These are phyloP conservation scores for Mycosarcoma maydis DNA, from an alignment of 1,284 basidiomycete genomes.

Conservation along the genomic window DNA sequence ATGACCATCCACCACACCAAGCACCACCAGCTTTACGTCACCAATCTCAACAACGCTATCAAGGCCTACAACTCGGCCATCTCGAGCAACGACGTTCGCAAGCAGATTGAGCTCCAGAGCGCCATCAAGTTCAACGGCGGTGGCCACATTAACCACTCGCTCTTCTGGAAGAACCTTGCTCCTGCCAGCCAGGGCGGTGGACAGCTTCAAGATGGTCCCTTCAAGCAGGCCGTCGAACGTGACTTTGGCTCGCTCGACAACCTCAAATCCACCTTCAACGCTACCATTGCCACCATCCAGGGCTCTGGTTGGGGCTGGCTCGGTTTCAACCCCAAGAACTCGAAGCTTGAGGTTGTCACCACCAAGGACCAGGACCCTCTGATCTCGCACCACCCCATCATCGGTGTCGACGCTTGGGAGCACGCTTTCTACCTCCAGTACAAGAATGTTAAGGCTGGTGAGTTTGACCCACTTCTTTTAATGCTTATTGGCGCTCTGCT, in stretches of 20 bases:
- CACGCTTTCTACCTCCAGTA: constrained; percentile 72
- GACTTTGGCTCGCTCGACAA: constrained; percentile 85
- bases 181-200: constrained; percentile 69
- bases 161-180: constrained; percentile 94
- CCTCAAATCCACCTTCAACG: constrained; percentile 82
- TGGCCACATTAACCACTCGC: constrained; percentile 82
- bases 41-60: constrained; percentile 76
- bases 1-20: constrained; percentile 85
- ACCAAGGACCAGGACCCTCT: constrained; percentile 97
- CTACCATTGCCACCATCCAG: constrained; percentile 90
- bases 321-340: constrained; percentile 55
- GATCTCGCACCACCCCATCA: constrained; percentile 83
- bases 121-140: constrained; percentile 92
- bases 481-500: too few relatives aligned
- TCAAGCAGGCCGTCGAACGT: constrained; percentile 82
- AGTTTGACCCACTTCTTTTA: neutral
- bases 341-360: constrained; percentile 81
- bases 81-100: constrained; percentile 75
- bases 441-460: constrained; percentile 57
- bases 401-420: constrained; percentile 98
- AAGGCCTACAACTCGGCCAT: constrained; percentile 77
- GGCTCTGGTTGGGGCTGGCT: constrained; percentile 99
- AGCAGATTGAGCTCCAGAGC: constrained; percentile 83
- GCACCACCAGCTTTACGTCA: constrained; percentile 77
- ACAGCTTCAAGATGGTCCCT: constrained; percentile 74